A percentile compares a stretch with the other conserved stretches of the same genome.
These are phyloP conservation scores for Cicer bijugum DNA, from an alignment of 306 rosid species.

Conservation along the genomic window DNA sequence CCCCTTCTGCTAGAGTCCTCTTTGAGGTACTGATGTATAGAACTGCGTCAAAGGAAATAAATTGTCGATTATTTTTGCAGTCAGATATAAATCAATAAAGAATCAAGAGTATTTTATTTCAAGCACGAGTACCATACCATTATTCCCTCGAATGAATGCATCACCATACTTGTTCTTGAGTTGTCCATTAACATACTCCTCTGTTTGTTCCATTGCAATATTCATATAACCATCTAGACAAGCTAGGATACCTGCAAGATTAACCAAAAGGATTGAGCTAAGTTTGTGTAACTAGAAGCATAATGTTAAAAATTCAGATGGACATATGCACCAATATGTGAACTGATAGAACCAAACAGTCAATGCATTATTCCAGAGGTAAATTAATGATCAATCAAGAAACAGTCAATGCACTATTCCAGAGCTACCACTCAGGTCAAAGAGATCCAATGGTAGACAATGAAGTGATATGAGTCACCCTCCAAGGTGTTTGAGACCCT, in stretches of 20 bases:
- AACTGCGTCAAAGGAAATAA: constrained; percentile 59
- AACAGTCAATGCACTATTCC: neutral
- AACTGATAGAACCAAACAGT: constrained; percentile 1
- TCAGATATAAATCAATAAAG: constrained; percentile 11
- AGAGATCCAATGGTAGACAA: neutral
- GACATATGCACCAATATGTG: constrained; percentile 17
- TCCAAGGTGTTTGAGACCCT: neutral
- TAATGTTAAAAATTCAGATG: neutral
- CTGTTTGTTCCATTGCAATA: constrained; percentile 99
- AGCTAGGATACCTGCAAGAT: constrained; percentile 81
- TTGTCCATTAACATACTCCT: constrained; percentile 93
- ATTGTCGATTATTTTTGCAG: constrained; percentile 32
- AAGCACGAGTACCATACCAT: neutral
- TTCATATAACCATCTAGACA: constrained; percentile 99
- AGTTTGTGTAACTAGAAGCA: constrained; percentile 21
- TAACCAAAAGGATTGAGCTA: constrained; percentile 35
- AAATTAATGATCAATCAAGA: neutral
- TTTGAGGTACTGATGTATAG: constrained; percentile 90
- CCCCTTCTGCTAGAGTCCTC: constrained; percentile 90
- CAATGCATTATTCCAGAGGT: neutral
- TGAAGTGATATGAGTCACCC: neutral
- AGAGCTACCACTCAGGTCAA: neutral
- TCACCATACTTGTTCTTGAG: constrained; percentile 95
- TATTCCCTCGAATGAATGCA: constrained; percentile 88
- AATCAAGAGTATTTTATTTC: neutral